Evolutionary conservation across 2,329 filamentous ascomycete genomes (phyloP), one percentile per base, ranked within the genome.

Genomic region (Talaromyces sp.): DNA sequence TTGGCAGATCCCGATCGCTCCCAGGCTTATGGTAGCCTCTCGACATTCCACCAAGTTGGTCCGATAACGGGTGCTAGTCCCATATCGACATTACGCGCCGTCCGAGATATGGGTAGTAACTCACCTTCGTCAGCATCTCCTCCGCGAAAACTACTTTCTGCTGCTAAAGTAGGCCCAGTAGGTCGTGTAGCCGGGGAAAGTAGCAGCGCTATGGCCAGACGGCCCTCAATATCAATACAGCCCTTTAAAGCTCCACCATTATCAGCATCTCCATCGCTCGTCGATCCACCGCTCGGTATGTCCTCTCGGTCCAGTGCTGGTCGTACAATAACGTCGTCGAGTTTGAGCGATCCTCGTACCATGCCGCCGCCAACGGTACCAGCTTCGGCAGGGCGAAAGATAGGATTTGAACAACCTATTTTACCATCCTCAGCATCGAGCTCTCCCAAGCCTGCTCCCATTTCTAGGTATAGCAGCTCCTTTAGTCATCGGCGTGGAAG

Each of bases 211-310:
- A 78, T 83, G 55, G 83, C 83, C 60, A 85, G 92, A 69, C 86
- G 92, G 60, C 88, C 90, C 6, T 97, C 92, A 0, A 86, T 96
- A 23, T 96, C 91, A 0, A 96, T 97, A 70, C 91, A 96, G 69
- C 93, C 93, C 0, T 99, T 99, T 81, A 99, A 99, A 76, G 91
- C 93, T 14, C 93, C 93, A 11, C 96, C 93, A 1, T 81, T 98
- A n/a, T 96, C 93, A 1, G 92, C 90, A 3, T 97, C 93, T 4
- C 93, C 93, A 18, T 81, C 83, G n/a, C 77, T 80, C 33, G 76
- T 80, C 4, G 78, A 81, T 44, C 77, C 83, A 44, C 75, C 77
- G 5, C 64, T 79, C 12, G 80, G 80, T n/a, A 77, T 79, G 6
- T 86, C 83, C 7, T 84, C 84, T 33, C 79, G 82, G 64, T 81